phyloP scores from a whole-genome alignment of 345 rosid species.

The Moringa oleifera region DNA sequence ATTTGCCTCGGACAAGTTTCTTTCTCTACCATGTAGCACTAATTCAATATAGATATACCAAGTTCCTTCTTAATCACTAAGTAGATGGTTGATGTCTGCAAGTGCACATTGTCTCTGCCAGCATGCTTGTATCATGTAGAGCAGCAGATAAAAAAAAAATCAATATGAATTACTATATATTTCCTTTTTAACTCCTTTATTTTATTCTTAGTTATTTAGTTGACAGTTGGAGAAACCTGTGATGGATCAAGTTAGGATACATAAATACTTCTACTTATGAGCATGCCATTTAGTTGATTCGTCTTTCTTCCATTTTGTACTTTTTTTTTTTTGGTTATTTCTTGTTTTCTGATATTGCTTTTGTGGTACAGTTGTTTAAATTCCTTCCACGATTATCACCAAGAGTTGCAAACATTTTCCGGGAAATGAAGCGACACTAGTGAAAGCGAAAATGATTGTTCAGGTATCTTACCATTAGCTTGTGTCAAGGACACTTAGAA shows the following conservation, averaged over 20 bases:
- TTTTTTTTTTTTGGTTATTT: not conserved
- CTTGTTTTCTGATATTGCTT: not conserved
- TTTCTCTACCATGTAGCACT: not conserved
- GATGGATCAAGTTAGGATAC: no score
- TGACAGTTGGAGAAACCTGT: no score
- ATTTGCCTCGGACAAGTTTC: not conserved
- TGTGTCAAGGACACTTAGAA: no score
- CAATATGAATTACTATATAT: not conserved
- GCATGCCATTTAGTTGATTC: no score
- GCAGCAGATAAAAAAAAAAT: not conserved
- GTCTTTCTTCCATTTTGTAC: not conserved
- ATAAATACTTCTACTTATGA: not conserved
- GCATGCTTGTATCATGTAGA: not conserved
- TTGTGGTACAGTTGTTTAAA: slow-evolving; percentile 58
- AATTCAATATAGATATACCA: no score
- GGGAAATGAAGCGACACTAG: slow-evolving; percentile 81
- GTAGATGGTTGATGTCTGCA: not conserved
- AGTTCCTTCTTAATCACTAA: not conserved
- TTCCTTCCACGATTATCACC: slow-evolving; percentile 83
- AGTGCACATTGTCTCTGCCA: not conserved
- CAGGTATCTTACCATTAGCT: not conserved
- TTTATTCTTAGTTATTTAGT: no score
- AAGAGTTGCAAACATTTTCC: slow-evolving; percentile 64
- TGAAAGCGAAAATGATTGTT: slow-evolving; percentile 18
- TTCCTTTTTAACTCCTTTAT: not conserved